phyloP scores from a whole-genome alignment of 495 filamentous ascomycete species.

The Tuber calosporum region DNA sequence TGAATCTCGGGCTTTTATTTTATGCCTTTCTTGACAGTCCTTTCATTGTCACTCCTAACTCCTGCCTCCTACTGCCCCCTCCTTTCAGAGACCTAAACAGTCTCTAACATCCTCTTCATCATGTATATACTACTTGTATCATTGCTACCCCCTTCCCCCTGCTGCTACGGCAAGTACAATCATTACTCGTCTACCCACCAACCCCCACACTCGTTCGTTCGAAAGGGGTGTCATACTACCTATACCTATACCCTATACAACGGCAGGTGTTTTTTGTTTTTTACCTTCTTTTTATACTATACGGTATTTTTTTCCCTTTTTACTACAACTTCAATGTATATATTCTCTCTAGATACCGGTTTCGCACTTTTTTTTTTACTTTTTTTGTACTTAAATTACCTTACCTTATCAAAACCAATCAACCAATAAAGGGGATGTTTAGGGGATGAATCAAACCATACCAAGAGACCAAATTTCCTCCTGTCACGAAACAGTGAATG shows the following conservation, averaged over 20 bases:
- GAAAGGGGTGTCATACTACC: not conserved
- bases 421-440: not conserved
- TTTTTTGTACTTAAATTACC: not conserved
- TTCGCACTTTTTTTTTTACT: not conserved
- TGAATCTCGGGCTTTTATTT: not conserved
- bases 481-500: not conserved
- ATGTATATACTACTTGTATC: not conserved
- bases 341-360: not conserved
- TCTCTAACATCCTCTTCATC: not conserved
- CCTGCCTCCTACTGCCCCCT: not conserved
- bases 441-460: not conserved
- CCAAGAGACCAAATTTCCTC: not conserved
- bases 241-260: not conserved
- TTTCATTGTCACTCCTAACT: not conserved
- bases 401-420: not conserved
- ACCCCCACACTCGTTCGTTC: not conserved
- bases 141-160: not conserved
- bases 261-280: not conserved
- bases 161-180: not conserved
- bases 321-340: not conserved
- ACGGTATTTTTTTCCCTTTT: not conserved
- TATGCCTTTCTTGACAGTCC: not conserved
- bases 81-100: not conserved
- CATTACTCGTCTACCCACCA: not conserved
- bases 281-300: not conserved